Evolutionary conservation across 129 eudicot species (phyloP).

Genomic region (Apium graveolens): DNA sequence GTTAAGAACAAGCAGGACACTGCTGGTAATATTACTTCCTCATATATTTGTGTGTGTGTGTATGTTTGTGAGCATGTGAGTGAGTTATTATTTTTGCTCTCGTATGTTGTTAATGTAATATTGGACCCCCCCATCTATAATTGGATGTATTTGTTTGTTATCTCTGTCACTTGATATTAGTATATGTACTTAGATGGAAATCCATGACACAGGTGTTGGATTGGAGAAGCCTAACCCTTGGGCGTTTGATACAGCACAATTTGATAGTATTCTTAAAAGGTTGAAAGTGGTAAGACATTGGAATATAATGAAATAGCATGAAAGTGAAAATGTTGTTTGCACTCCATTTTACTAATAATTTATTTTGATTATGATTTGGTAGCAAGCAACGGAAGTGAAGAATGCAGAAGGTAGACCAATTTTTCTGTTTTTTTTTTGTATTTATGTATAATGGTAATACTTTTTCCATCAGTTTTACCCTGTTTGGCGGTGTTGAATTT

Average conservation of each 20-base stretch:
- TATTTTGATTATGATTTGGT: constrained; percentile 17
- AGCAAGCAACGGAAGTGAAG: constrained; percentile 49
- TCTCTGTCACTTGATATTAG: background rate
- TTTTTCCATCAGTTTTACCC: background rate
- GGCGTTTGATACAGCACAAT: constrained; percentile 96
- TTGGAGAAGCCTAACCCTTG: constrained; percentile 73
- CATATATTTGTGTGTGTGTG: no score
- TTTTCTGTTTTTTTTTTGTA: background rate
- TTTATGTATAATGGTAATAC: background rate
- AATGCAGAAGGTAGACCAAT: constrained; percentile 38
- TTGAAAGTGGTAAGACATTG: constrained; percentile 63
- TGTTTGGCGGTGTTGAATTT: constrained; percentile 1
- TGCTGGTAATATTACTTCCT: constrained; percentile 30
- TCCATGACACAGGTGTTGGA: constrained; percentile 51
- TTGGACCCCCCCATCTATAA: no score
- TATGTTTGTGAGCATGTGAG: background rate
- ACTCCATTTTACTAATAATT: background rate
- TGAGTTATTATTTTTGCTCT: background rate
- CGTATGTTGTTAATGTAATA: background rate
- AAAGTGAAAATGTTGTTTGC: background rate
- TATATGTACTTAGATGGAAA: background rate
- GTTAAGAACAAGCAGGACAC: constrained; percentile 96
- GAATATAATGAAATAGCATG: background rate
- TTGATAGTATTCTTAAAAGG: constrained; percentile 78
- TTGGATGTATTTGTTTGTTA: background rate